These are phyloP conservation scores for Puccinia polysora DNA, from an alignment of 1,284 basidiomycete genomes.

Conservation along the genomic window DNA sequence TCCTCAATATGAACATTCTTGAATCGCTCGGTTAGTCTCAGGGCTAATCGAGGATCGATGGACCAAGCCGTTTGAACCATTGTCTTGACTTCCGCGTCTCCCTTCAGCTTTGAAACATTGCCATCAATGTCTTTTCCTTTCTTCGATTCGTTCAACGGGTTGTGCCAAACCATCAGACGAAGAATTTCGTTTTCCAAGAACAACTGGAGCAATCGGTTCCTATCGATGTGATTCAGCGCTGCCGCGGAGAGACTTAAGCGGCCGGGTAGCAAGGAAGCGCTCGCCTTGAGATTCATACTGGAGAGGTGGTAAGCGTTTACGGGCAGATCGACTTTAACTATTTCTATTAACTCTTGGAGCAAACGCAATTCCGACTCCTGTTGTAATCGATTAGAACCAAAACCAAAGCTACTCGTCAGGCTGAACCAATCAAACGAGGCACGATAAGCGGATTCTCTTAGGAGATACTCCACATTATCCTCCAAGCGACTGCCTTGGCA, in stretches of 20 bases:
- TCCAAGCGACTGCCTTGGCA: conserved; percentile 83
- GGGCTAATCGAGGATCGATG: conserved; percentile 60
- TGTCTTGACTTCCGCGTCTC: conserved; percentile 66
- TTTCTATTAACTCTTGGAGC: conserved; percentile 36
- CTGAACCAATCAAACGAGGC: conserved; percentile 88
- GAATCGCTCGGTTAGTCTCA: conserved; percentile 33
- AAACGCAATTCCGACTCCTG: conserved; percentile 35
- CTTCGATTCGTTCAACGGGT: conserved; percentile 71
- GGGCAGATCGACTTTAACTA: conserved; percentile 30
- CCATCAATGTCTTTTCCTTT: conserved; percentile 63
- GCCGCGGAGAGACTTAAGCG: conserved; percentile 43
- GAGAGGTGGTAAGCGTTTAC: conserved; percentile 35
- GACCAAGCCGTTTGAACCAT: conserved; percentile 75
- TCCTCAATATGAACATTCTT: conserved; percentile 25
- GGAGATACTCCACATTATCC: conserved; percentile 69
- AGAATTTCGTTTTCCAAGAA: conserved; percentile 86
- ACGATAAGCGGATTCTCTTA: conserved; percentile 72
- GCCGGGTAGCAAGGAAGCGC: conserved; percentile 44
- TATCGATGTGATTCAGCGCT: conserved; percentile 59
- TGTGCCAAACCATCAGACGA: conserved; percentile 81
- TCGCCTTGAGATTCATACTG: conserved; percentile 23
- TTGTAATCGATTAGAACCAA: conserved; percentile 28
- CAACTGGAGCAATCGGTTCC: conserved; percentile 69
- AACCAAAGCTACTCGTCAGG: conserved; percentile 17
- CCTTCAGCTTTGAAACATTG: conserved; percentile 61